Percentiles rank a stretch among this genome's conserved stretches.
These are phyloP conservation scores for Clonostachys sp. DNA, from an alignment of 2,329 filamentous ascomycete species.

Conservation along the genomic window DNA sequence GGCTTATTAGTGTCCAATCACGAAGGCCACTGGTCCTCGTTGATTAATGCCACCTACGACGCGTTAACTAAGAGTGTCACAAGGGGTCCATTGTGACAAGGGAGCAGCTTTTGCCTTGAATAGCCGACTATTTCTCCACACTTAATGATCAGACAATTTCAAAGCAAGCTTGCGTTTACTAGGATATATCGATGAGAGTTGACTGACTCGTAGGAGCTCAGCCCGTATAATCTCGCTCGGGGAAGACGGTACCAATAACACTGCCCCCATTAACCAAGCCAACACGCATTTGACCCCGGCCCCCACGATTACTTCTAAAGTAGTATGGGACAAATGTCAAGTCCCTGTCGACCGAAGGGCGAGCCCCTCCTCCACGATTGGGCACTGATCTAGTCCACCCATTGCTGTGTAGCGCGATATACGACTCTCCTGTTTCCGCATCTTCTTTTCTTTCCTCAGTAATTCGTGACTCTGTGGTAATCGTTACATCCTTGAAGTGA, in stretches of 20 bases:
- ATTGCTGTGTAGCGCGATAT: slow-evolving; percentile 14
- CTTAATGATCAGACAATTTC: no score
- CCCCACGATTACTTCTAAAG: slow-evolving; percentile 47
- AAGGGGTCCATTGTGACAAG: no score
- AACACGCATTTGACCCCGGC: slow-evolving; percentile 49
- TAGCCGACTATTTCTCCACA: no score
- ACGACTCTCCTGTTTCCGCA: slow-evolving; percentile 15
- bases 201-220: no score
- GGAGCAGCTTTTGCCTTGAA: no score
- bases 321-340: slow-evolving; percentile 51
- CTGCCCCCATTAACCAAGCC: slow-evolving; percentile 17
- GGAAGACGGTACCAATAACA: not conserved
- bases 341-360: slow-evolving; percentile 12
- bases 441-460: slow-evolving; percentile 10
- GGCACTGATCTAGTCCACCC: slow-evolving; percentile 13
- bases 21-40: no score
- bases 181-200: no score
- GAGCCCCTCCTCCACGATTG: not conserved
- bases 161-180: no score
- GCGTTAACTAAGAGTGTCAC: no score
- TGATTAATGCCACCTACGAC: no score
- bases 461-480: slow-evolving; percentile 10
- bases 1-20: no score
- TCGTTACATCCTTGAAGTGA: slow-evolving; percentile 44
- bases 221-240: not conserved